These are phyloP conservation scores for Ramalina peruviana DNA, from an alignment of 495 filamentous ascomycete genomes.

Conservation along the genomic window DNA sequence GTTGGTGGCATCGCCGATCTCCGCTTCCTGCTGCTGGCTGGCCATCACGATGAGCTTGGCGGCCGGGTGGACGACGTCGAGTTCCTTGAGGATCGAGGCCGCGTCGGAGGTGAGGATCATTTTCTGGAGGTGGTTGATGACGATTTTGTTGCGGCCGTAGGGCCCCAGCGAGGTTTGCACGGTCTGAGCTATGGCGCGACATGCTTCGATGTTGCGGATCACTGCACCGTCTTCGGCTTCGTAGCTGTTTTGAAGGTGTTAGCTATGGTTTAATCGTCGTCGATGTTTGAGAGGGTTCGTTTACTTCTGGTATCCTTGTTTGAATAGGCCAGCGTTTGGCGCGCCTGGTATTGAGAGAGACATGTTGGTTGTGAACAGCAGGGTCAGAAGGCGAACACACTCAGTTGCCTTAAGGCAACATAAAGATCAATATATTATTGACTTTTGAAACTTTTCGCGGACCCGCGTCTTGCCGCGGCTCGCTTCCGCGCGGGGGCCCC, in stretches of 20 bases:
- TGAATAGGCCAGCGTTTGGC: conserved; percentile 88
- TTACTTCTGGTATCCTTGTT: conserved; percentile 92
- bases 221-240: conserved; percentile 98
- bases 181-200: conserved; percentile 84
- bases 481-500: no score
- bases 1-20: conserved; percentile 99
- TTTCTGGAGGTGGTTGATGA: conserved; percentile 99
- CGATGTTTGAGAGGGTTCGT: conserved; percentile 16
- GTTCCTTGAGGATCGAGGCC: conserved; percentile 89
- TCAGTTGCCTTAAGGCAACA: no score
- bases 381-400: no score
- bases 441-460: no score
- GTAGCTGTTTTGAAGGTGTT: conserved; percentile 45
- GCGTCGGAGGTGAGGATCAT: conserved; percentile 98
- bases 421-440: no score
- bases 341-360: conserved; percentile 89
- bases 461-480: no score
- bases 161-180: conserved; percentile 95
- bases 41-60: conserved; percentile 99
- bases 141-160: conserved; percentile 98
- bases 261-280: neutral
- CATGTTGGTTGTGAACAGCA: conserved; percentile 40
- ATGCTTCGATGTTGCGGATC: conserved; percentile 96
- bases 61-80: conserved; percentile 97
- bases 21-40: conserved; percentile 93